Evolutionary conservation across 345 rosid genomes (phyloP).

Genomic region (Salix brachista): DNA sequence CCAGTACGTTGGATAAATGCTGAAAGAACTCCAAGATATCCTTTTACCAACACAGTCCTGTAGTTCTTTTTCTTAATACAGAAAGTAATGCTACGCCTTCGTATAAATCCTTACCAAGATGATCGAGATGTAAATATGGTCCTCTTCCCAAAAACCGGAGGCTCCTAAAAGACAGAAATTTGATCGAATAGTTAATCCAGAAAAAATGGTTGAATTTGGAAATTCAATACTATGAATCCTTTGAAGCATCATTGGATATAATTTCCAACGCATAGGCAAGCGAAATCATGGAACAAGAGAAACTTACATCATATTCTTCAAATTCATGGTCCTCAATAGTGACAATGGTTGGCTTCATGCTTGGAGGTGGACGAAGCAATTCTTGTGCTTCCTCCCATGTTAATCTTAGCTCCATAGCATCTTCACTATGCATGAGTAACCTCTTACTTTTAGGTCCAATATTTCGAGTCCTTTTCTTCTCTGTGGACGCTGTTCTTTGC

Average conservation of each 20-base stretch:
- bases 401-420: slow-evolving; percentile 63
- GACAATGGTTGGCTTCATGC: slow-evolving; percentile 47
- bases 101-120: slow-evolving; percentile 56
- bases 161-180: slow-evolving; percentile 52
- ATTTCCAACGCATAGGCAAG: neutral
- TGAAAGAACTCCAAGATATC: neutral
- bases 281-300: neutral
- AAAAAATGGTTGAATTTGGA: neutral
- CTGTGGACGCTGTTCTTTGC: slow-evolving; percentile 31
- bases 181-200: slow-evolving; percentile 9
- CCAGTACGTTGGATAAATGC: neutral
- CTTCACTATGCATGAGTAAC: slow-evolving; percentile 61
- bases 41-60: neutral
- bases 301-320: slow-evolving; percentile 84
- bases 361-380: slow-evolving; percentile 75
- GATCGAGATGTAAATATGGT: slow-evolving; percentile 49
- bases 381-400: slow-evolving; percentile 96
- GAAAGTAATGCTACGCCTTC: neutral
- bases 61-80: neutral
- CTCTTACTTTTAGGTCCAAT: slow-evolving; percentile 79
- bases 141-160: slow-evolving; percentile 90
- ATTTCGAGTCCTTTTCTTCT: slow-evolving; percentile 66
- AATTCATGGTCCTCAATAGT: slow-evolving; percentile 74
- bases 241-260: neutral
- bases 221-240: slow-evolving; percentile 2